Conservation (phyloP, 2,329 filamentous ascomycete genomes). For the Tolypocladium inflatum region DNA sequence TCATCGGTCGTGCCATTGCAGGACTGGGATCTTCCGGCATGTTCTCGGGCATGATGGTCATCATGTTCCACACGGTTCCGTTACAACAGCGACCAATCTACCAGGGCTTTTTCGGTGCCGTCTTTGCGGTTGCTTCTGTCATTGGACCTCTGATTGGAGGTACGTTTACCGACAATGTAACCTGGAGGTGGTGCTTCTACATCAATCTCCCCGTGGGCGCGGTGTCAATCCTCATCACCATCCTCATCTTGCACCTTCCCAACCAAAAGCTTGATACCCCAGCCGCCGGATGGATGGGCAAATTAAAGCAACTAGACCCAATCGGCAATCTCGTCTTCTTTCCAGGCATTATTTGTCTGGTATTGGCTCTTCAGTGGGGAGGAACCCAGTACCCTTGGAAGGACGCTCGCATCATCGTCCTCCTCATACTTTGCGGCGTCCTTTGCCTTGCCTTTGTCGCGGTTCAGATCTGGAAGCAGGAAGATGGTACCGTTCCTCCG, state of each 20-base stretch:
- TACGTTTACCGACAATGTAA: not conserved
- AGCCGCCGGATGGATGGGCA: not conserved
- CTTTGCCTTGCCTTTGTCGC: not conserved
- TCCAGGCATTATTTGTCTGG: not conserved
- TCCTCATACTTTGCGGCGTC: not conserved
- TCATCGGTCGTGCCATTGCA: not conserved
- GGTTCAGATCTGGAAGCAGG: not conserved
- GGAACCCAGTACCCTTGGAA: not conserved
- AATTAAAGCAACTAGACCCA: not conserved
- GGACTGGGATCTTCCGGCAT: not conserved
- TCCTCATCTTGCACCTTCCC: not conserved
- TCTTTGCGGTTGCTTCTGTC: not conserved
- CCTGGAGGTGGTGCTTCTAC: not conserved
- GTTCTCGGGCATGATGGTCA: not conserved
- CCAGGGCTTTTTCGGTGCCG: not conserved
- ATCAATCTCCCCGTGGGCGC: not conserved
- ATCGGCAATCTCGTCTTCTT: not conserved
- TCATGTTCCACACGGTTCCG: not conserved
- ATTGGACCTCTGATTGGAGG: not conserved
- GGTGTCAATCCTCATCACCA: not conserved
- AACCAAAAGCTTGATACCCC: not conserved
- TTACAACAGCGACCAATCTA: not conserved
- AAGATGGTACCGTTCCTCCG: not conserved
- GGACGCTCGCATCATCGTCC: not conserved
- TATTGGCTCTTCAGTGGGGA: not conserved